Conservation (phyloP, 192 early-diverging fungal genomes). For the Backusella circina region DNA sequence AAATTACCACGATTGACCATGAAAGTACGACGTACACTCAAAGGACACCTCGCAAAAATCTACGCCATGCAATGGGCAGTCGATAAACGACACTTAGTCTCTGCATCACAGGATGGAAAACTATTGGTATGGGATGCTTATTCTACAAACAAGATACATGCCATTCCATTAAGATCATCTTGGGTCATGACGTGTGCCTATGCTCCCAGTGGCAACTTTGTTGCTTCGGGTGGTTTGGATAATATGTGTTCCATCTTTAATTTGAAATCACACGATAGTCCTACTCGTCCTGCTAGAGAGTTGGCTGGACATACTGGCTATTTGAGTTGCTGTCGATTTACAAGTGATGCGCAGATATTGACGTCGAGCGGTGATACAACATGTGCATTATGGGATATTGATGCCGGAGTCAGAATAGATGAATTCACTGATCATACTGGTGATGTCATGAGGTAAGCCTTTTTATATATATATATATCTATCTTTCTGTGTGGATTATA, state of each 20-base stretch:
- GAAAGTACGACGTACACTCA: conserved; percentile 95
- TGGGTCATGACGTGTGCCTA: conserved; percentile 99
- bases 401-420: conserved; percentile 91
- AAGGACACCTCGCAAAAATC: conserved; percentile 98
- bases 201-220: conserved; percentile 95
- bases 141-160: conserved; percentile 98
- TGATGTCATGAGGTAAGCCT: conserved; percentile 92
- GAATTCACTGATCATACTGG: conserved; percentile 99
- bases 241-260: conserved; percentile 99
- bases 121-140: conserved; percentile 99
- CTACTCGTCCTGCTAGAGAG: conserved; percentile 92
- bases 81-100: conserved; percentile 95
- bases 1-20: conserved; percentile 83
- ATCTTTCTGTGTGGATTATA: too few relatives aligned
- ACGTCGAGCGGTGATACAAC: conserved; percentile 97
- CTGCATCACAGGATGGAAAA: conserved; percentile 99
- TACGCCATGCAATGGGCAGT: conserved; percentile 67
- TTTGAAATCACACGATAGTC: conserved; percentile 86
- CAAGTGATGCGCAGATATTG: conserved; percentile 95
- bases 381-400: conserved; percentile 99
- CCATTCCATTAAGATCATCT: conserved; percentile 95
- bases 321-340: conserved; percentile 95
- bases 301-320: conserved; percentile 95
- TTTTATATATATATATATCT: neutral
- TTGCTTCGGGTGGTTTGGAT: conserved; percentile 98